Conservation (phyloP, 768 basidiomycete species). For the Amanita fuliginea region DNA sequence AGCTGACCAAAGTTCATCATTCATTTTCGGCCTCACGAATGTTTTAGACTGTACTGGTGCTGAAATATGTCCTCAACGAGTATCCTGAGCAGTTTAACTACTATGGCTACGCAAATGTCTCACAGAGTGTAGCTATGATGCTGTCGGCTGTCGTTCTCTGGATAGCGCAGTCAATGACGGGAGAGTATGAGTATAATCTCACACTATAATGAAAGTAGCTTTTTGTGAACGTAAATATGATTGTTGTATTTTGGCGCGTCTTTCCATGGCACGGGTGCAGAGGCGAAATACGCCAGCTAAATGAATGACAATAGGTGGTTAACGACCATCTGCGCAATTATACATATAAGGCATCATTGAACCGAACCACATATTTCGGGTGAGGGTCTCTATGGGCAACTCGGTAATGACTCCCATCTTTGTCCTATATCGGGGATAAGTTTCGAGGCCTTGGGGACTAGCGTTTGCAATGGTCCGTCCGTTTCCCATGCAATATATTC, state of each 20-base stretch:
- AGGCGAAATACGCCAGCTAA: not conserved
- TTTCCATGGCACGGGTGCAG: not conserved
- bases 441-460: no score
- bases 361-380: no score
- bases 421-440: no score
- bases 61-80: constrained; percentile 70
- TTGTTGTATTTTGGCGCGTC: not conserved
- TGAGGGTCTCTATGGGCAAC: no score
- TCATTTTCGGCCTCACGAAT: not conserved
- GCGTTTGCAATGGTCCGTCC: no score
- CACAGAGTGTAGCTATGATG: constrained; percentile 72
- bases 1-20: constrained; percentile 21
- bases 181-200: constrained; percentile 84
- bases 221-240: not conserved
- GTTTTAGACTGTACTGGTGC: constrained; percentile 62
- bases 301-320: no score
- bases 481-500: no score
- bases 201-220: constrained; percentile 32
- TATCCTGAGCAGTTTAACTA: constrained; percentile 63
- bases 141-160: constrained; percentile 76
- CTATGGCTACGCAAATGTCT: constrained; percentile 83
- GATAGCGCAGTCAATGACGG: constrained; percentile 68
- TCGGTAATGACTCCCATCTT: no score
- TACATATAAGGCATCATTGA: no score
- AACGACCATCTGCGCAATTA: no score